phyloP scores from a whole-genome alignment of 306 rosid species.

The Sophora flavescens region DNA sequence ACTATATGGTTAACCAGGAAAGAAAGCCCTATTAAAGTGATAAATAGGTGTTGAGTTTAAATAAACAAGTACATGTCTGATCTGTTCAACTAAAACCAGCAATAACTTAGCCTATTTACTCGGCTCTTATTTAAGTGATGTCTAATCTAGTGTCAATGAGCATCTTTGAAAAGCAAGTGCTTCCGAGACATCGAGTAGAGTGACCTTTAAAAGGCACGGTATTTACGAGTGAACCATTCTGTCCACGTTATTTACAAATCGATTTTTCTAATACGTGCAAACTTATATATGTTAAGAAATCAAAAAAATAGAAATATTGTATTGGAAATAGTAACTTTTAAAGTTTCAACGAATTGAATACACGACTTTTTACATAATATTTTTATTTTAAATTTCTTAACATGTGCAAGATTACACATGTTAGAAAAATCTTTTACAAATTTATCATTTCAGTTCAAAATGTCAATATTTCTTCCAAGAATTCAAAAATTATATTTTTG shows the following conservation, averaged over 20 bases:
- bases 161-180: neutral
- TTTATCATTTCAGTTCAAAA: neutral
- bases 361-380: too few relatives aligned
- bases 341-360: too few relatives aligned
- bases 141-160: conserved; percentile 4
- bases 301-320: too few relatives aligned
- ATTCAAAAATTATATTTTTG: neutral
- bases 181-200: too few relatives aligned
- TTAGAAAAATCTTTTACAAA: neutral
- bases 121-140: neutral
- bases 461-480: neutral
- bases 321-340: too few relatives aligned
- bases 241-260: neutral
- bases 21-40: conserved; percentile 18
- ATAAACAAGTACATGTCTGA: neutral
- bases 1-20: conserved; percentile 26
- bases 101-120: neutral
- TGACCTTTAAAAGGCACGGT: neutral
- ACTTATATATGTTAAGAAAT: too few relatives aligned
- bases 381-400: too few relatives aligned
- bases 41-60: conserved; percentile 7
- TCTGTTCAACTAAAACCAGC: neutral
- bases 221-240: neutral
- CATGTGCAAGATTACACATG: too few relatives aligned
- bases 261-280: too few relatives aligned